These are phyloP conservation scores for Xylaria sp. DNA, from an alignment of 2,329 filamentous ascomycete genomes.

Conservation along the genomic window DNA sequence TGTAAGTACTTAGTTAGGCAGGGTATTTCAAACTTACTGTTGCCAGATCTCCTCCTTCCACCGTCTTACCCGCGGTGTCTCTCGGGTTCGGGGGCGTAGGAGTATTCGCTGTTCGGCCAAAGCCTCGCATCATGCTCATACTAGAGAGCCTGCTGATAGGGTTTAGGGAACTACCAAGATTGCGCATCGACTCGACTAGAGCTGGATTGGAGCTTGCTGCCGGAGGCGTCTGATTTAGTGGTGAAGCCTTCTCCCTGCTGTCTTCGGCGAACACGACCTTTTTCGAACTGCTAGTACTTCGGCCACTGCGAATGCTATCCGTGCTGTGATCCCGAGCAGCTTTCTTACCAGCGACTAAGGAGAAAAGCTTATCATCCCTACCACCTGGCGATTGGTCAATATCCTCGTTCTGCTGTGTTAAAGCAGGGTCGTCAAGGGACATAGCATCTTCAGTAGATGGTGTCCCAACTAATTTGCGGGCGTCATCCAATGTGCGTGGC, in stretches of 20 bases:
- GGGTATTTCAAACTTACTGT: constrained; percentile 58
- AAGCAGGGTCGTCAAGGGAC: constrained; percentile 68
- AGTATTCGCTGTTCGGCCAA: constrained; percentile 68
- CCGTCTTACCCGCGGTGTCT: constrained; percentile 49
- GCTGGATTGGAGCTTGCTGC: constrained; percentile 64
- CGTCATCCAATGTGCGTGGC: constrained; percentile 93
- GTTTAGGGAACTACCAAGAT: constrained; percentile 82
- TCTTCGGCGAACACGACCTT: constrained; percentile 65
- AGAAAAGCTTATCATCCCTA: constrained; percentile 74
- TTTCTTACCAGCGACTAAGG: constrained; percentile 76
- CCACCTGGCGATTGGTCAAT: constrained; percentile 47
- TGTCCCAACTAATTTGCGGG: constrained; percentile 85
- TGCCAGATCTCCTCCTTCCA: constrained; percentile 67
- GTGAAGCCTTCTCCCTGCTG: constrained; percentile 53
- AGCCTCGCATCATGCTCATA: constrained; percentile 79
- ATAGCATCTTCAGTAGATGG: constrained; percentile 71
- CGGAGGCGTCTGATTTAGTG: constrained; percentile 48
- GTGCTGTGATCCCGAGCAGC: constrained; percentile 75
- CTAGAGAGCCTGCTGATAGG: constrained; percentile 81
- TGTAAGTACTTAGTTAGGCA: not conserved
- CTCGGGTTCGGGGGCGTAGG: constrained; percentile 55
- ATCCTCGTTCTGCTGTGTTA: constrained; percentile 59
- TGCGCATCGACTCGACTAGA: constrained; percentile 82
- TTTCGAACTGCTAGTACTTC: constrained; percentile 71
- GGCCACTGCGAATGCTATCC: constrained; percentile 76